Base-by-base conservation (phyloP, 139 green algal species). In the Chlorella sp. region DNA sequence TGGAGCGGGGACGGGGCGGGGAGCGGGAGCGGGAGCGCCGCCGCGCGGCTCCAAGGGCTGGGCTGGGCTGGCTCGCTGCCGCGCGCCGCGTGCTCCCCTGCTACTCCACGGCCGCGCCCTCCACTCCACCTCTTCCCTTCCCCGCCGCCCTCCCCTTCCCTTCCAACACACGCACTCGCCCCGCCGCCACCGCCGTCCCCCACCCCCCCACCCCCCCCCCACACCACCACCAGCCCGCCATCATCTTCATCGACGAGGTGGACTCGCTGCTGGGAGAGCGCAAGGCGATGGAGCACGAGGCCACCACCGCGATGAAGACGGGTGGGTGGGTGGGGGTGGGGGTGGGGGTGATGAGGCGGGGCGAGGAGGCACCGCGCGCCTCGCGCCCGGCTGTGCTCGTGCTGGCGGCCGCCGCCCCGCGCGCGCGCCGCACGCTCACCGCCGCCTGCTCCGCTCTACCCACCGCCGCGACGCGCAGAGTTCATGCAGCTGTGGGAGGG, bases 401-500 rank as follows among this genome's bases (percentile, higher is more conserved):
- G n/a, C n/a, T n/a, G n/a, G n/a, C n/a, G n/a, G n/a, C n/a, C n/a
- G n/a, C n/a, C n/a, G n/a, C n/a, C n/a, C n/a, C n/a, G n/a, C n/a
- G n/a, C n/a, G n/a, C n/a, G n/a, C n/a, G n/a, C n/a, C n/a, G n/a
- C n/a, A n/a, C n/a, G n/a, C n/a, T n/a, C n/a, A n/a, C n/a, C n/a
- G n/a, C n/a, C n/a, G n/a, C n/a, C n/a, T n/a, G n/a, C n/a, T n/a
- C n/a, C n/a, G n/a, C n/a, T n/a, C n/a, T n/a, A n/a, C n/a, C n/a
- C n/a, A n/a, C n/a, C n/a, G n/a, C n/a, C n/a, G n/a, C n/a, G n/a
- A n/a, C n/a, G n/a, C n/a, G n/a, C n/a, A n/a, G 95, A 99, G 88
- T 98, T 99, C 84, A 98, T 99, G 95, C 87, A 83, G 76, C 83
- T 97, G 41, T 99, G 95, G 95, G 95, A 98, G 64, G 95, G 95